phyloP scores from a whole-genome alignment of 495 filamentous ascomycete genomes.

The Gamarada debralockiae region DNA sequence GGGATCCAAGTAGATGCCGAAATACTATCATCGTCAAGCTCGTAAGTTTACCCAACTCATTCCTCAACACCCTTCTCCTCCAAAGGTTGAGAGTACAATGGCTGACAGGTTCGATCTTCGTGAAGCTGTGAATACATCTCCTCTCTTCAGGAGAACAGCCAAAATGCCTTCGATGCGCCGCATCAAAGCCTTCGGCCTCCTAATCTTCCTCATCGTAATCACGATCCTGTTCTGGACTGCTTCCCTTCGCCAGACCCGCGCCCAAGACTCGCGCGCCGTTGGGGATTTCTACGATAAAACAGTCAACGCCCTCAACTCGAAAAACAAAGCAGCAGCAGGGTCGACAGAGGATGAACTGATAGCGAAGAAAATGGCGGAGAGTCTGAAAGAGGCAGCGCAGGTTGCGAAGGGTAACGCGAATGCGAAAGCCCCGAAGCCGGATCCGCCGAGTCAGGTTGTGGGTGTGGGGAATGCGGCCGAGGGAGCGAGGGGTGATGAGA shows the following conservation, averaged over 20 bases:
- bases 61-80: no score
- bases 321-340: conserved; percentile 16
- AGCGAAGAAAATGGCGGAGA: conserved; percentile 14
- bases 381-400: conserved; percentile 41
- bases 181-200: conserved; percentile 53
- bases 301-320: conserved; percentile 36
- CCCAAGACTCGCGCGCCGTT: conserved; percentile 34
- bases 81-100: no score
- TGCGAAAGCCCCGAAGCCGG: conserved; percentile 48
- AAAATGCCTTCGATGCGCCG: conserved; percentile 72
- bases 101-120: no score
- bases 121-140: conserved; percentile 14
- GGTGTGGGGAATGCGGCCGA: conserved; percentile 40
- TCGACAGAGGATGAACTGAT: conserved; percentile 11
- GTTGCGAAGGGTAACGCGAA: conserved; percentile 53
- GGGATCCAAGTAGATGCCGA: no score
- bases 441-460: conserved; percentile 39
- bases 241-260: conserved; percentile 51
- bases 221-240: conserved; percentile 54
- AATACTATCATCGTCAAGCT: no score
- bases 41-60: no score
- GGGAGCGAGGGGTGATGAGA: conserved; percentile 33
- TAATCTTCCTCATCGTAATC: conserved; percentile 52
- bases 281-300: conserved; percentile 56
- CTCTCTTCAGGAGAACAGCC: conserved; percentile 19